phyloP scores from a whole-genome alignment of 2,329 filamentous ascomycete genomes.

The Microcera coccophila region DNA sequence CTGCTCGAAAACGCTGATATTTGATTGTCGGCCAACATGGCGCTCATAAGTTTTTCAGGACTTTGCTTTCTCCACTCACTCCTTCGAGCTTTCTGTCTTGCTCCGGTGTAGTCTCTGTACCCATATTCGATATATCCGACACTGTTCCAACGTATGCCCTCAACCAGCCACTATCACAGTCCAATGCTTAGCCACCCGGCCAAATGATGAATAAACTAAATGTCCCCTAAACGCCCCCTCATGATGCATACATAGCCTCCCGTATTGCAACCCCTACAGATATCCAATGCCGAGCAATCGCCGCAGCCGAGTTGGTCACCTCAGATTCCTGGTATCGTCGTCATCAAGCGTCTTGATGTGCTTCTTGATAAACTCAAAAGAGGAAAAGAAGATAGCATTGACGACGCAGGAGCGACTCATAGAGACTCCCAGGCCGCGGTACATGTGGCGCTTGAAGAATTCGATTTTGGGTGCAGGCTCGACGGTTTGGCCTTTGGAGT shows the following conservation, averaged over 20 bases:
- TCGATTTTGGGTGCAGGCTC: slow-evolving; percentile 68
- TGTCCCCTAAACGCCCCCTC: slow-evolving; percentile 25
- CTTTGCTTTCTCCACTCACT: not conserved
- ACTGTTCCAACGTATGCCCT: slow-evolving; percentile 29
- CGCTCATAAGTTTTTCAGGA: not conserved
- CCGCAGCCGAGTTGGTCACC: not conserved
- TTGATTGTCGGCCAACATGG: not conserved
- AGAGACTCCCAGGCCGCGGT: slow-evolving; percentile 76
- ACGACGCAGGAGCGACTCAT: slow-evolving; percentile 79
- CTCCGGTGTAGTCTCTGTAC: too few relatives aligned
- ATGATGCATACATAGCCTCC: slow-evolving; percentile 21
- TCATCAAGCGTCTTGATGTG: slow-evolving; percentile 55
- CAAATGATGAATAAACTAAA: slow-evolving; percentile 5
- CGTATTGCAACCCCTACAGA: slow-evolving; percentile 8
- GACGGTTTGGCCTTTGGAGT: slow-evolving; percentile 60
- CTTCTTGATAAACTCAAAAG: slow-evolving; percentile 79
- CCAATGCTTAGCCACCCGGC: not conserved
- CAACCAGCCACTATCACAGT: not conserved
- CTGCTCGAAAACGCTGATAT: too few relatives aligned
- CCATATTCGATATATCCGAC: slow-evolving; percentile 24
- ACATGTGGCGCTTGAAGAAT: slow-evolving; percentile 75
- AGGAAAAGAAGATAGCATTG: slow-evolving; percentile 87
- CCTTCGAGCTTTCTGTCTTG: not conserved
- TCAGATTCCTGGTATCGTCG: slow-evolving; percentile 15
- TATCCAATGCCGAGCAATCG: slow-evolving; percentile 8